Percentiles rank a stretch among this genome's conserved stretches.
Conservation (phyloP, 805 yeast genomes). For the Dipodascopsis uninucleata region DNA sequence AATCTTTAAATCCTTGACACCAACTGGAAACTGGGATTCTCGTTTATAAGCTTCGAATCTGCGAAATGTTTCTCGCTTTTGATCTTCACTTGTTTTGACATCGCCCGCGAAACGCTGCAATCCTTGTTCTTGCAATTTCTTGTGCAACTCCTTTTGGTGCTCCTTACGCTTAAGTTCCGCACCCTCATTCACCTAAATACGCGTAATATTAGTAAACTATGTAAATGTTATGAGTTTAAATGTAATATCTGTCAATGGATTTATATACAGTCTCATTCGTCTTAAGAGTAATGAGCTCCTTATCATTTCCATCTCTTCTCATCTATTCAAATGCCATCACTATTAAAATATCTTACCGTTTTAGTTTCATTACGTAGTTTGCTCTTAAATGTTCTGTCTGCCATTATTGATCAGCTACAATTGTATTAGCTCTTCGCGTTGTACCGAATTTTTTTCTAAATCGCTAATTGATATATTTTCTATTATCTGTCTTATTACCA, state of each 20-base stretch:
- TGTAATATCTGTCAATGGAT: not conserved
- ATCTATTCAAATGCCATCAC: too few species aligned
- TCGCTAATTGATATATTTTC: too few species aligned
- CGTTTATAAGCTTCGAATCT: slow-evolving; percentile 91
- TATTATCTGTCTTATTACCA: too few species aligned
- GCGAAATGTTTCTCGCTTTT: slow-evolving; percentile 67
- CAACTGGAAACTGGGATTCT: slow-evolving; percentile 84
- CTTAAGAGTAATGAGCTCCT: too few species aligned
- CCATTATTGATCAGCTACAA: too few species aligned
- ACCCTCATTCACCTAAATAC: slow-evolving; percentile 58
- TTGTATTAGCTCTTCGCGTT: too few species aligned
- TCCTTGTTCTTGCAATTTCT: slow-evolving; percentile 82
- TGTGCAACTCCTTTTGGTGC: slow-evolving; percentile 78
- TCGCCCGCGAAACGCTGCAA: slow-evolving; percentile 75
- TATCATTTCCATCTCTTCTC: too few species aligned
- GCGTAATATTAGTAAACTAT: too few species aligned
- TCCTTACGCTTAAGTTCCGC: slow-evolving; percentile 75
- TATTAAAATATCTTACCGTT: too few species aligned
- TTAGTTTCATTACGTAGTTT: slow-evolving; percentile 21
- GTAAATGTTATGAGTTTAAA: not conserved
- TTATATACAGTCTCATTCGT: not conserved
- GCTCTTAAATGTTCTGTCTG: slow-evolving; percentile 16
- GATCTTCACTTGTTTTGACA: slow-evolving; percentile 53
- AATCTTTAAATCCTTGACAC: slow-evolving; percentile 77
- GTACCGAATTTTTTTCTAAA: too few species aligned